These are phyloP conservation scores for Xylariaceae sp. DNA, from an alignment of 2,329 filamentous ascomycete genomes.

Conservation along the genomic window DNA sequence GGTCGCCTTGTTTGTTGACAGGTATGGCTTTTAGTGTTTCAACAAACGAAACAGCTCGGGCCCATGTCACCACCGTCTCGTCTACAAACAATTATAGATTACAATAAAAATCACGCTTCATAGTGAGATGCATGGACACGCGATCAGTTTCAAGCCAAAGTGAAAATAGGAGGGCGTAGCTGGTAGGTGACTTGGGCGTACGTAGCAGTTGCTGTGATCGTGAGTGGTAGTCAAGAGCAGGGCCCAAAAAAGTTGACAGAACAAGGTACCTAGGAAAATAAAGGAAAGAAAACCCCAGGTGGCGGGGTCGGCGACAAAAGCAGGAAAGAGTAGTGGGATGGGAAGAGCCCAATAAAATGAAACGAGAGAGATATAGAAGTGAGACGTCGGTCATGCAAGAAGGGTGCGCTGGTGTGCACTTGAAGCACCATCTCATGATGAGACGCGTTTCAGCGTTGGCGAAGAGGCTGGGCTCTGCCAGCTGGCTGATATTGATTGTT, in stretches of 20 bases:
- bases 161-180: neutral
- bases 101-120: slow-evolving; percentile 22
- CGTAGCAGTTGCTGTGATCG: neutral
- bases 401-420: too few relatives aligned
- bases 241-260: neutral
- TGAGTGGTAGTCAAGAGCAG: too few relatives aligned
- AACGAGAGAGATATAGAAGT: too few relatives aligned
- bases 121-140: slow-evolving; percentile 14
- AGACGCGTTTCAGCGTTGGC: slow-evolving; percentile 19
- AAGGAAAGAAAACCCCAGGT: too few relatives aligned
- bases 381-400: too few relatives aligned
- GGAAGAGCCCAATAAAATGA: neutral
- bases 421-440: neutral
- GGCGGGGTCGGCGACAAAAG: too few relatives aligned
- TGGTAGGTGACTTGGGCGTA: neutral
- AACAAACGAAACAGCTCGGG: neutral
- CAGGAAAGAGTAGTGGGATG: neutral
- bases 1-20: slow-evolving; percentile 20
- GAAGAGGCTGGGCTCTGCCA: slow-evolving; percentile 9
- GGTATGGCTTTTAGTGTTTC: slow-evolving; percentile 11
- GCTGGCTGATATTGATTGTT: neutral
- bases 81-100: slow-evolving; percentile 23
- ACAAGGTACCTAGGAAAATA: too few relatives aligned
- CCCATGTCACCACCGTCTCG: slow-evolving; percentile 7
- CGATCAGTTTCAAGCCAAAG: neutral